phyloP scores from a whole-genome alignment of 768 basidiomycete genomes.

The Macrolepiota albuminosa region DNA sequence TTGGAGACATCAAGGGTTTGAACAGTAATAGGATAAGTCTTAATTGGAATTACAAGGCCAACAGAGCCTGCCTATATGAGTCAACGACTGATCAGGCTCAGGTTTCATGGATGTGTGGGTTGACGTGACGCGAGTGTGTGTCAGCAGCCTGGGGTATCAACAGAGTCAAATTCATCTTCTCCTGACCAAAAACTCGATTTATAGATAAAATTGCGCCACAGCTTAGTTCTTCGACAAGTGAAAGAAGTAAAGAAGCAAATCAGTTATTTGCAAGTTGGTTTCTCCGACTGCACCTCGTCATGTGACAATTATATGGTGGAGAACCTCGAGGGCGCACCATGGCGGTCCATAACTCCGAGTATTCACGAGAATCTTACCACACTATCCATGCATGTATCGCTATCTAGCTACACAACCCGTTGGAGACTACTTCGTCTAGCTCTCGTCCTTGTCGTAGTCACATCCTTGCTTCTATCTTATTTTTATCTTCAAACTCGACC shows the following conservation, averaged over 20 bases:
- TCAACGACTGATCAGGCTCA: neutral
- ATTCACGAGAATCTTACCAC: neutral
- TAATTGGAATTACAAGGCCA: neutral
- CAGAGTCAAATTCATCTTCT: neutral
- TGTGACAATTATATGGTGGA: neutral
- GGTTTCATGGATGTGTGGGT: neutral
- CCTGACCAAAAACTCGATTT: neutral
- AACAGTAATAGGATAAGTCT: neutral
- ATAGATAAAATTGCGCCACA: neutral
- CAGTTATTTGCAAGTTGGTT: neutral
- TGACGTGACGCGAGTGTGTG: conserved; percentile 2
- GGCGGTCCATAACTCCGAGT: neutral
- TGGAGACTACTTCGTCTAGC: conserved; percentile 19
- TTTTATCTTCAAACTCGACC: conserved; percentile 31
- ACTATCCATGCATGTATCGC: conserved; percentile 15
- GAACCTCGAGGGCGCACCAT: neutral
- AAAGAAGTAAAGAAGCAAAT: neutral
- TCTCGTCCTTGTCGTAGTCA: conserved; percentile 10
- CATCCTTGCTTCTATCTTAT: conserved; percentile 22
- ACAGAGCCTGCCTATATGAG: neutral
- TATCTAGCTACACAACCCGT: conserved; percentile 8
- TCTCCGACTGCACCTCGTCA: neutral
- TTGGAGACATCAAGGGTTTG: neutral
- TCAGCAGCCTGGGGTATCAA: neutral
- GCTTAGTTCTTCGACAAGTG: neutral